Evolutionary conservation across 371 early-diverging fungal species (phyloP).

Genomic region (Mortierella sp.): DNA sequence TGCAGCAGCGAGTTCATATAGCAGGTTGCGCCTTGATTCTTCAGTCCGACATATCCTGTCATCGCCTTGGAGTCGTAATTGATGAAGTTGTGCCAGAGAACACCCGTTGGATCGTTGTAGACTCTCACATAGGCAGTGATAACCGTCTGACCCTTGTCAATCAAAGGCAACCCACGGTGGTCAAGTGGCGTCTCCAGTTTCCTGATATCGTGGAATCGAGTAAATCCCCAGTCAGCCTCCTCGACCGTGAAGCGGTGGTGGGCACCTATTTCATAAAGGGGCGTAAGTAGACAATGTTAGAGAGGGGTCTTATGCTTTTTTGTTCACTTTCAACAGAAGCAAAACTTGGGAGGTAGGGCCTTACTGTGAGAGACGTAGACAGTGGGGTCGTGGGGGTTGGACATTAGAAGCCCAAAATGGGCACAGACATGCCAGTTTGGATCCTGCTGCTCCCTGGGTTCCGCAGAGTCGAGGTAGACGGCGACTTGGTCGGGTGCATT

Average conservation of each 20-base stretch:
- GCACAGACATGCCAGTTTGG: constrained; percentile 90
- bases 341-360: too few relatives aligned
- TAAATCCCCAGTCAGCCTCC: constrained; percentile 97
- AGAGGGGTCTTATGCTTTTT: too few relatives aligned
- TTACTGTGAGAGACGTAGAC: constrained; percentile 71
- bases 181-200: constrained; percentile 61
- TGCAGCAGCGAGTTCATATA: constrained; percentile 99
- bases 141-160: constrained; percentile 73
- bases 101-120: constrained; percentile 90
- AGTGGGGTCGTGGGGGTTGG: constrained; percentile 83
- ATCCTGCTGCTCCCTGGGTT: constrained; percentile 64
- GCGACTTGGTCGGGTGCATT: constrained; percentile 75
- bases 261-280: constrained; percentile 62
- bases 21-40: constrained; percentile 99
- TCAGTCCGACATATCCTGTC: constrained; percentile 96
- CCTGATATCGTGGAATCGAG: constrained; percentile 74
- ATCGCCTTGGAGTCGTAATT: constrained; percentile 90
- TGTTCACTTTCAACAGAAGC: too few relatives aligned
- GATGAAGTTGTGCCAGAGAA: constrained; percentile 92
- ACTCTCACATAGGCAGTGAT: constrained; percentile 85
- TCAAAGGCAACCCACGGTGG: constrained; percentile 66
- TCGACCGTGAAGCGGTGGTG: constrained; percentile 86
- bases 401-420: constrained; percentile 84
- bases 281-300: neutral
- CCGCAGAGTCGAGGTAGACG: constrained; percentile 87